phyloP scores from a whole-genome alignment of 768 basidiomycete genomes.

The Leccinum rimulosum region DNA sequence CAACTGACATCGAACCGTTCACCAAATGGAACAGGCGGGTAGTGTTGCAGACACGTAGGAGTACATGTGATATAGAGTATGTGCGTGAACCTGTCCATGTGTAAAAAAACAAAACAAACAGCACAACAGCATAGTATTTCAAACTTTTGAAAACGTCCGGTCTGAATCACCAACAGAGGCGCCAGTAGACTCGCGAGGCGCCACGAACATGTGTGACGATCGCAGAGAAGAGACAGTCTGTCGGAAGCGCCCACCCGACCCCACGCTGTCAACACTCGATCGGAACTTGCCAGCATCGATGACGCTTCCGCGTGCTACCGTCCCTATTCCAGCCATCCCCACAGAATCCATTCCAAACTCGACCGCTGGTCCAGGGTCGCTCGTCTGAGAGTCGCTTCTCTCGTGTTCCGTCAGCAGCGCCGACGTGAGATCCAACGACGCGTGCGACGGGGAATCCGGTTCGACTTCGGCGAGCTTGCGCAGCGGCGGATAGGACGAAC shows the following conservation, averaged over 20 bases:
- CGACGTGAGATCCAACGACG: constrained; percentile 27
- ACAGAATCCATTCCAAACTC: constrained; percentile 20
- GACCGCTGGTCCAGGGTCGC: background rate
- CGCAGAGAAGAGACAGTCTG: constrained; percentile 1
- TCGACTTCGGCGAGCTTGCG: constrained; percentile 1
- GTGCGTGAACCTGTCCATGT: constrained; percentile 2
- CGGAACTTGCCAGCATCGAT: constrained; percentile 15
- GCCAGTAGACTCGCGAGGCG: background rate
- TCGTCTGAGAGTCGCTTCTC: background rate
- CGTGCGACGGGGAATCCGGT: constrained; percentile 22
- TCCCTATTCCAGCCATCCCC: constrained; percentile 49
- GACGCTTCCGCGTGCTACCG: constrained; percentile 35
- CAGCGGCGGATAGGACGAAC: constrained; percentile 12
- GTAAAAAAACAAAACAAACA: background rate
- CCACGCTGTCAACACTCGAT: constrained; percentile 13
- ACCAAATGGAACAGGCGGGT: background rate
- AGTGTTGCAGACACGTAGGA: constrained; percentile 11
- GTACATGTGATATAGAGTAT: constrained; percentile 7
- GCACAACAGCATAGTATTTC: background rate
- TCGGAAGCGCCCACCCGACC: constrained; percentile 11
- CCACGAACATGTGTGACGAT: constrained; percentile 3
- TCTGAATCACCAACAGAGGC: background rate
- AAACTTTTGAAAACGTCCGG: constrained; percentile 5
- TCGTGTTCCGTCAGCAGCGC: constrained; percentile 28
- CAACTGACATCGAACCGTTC: background rate